A percentile compares a stretch with the other conserved stretches of the same genome.
Evolutionary conservation across 805 yeast genomes (phyloP).

Genomic region (Henningerozyma blattae): DNA sequence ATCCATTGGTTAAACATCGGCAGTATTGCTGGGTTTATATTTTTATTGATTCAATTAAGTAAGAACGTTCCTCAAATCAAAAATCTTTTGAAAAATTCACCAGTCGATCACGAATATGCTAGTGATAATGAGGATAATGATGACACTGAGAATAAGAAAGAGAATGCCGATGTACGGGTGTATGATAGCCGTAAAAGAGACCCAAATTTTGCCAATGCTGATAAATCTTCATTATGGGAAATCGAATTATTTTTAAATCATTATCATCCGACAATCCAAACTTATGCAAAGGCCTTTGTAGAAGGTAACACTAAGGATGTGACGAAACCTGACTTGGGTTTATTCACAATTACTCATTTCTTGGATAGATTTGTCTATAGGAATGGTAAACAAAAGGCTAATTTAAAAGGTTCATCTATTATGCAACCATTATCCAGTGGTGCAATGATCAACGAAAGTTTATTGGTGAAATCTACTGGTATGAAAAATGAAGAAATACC

Average conservation of each 20-base stretch:
- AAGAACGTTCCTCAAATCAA: conserved; percentile 53
- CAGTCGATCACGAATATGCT: conserved; percentile 37
- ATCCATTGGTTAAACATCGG: conserved; percentile 82
- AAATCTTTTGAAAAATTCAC: conserved; percentile 46
- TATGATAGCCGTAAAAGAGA: conserved; percentile 88
- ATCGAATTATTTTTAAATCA: conserved; percentile 58
- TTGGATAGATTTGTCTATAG: conserved; percentile 91
- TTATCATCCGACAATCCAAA: conserved; percentile 84
- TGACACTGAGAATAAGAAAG: conserved; percentile 5
- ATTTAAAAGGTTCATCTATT: conserved; percentile 76
- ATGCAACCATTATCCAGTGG: conserved; percentile 96
- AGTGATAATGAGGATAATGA: conserved; percentile 33
- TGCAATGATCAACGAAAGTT: conserved; percentile 44
- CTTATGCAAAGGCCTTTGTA: conserved; percentile 60
- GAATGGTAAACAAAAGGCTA: conserved; percentile 70
- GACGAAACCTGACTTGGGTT: conserved; percentile 79
- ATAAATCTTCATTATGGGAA: conserved; percentile 79
- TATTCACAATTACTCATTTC: conserved; percentile 81
- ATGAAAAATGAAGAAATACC: conserved; percentile 37
- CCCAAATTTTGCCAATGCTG: conserved; percentile 85
- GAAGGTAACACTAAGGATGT: conserved; percentile 30
- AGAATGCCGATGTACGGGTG: no score
- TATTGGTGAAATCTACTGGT: conserved; percentile 56
- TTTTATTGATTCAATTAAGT: conserved; percentile 55
- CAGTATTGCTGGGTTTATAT: conserved; percentile 74